Base-by-base conservation (phyloP, 352 stramenopile genomes). In the Phytopythium sindhum region DNA sequence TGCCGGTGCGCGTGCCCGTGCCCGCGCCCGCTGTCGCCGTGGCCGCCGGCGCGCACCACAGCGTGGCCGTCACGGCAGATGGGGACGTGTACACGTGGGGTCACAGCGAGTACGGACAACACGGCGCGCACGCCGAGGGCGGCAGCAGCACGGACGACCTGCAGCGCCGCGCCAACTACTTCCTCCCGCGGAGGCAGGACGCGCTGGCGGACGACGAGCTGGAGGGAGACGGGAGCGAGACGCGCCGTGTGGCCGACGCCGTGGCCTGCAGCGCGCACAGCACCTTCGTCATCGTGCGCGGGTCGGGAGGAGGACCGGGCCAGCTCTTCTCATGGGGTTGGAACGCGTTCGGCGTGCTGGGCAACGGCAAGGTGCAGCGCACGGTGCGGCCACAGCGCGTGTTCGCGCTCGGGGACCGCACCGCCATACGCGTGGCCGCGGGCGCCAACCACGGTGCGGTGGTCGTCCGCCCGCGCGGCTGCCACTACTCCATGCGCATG, bases 281-380 rank as follows among this genome's bases (percentile, higher is more conserved):
- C 57, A 95, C 86, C 28, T 89, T 95, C 37, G 86, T 72, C 21
- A 52, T 93, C 11, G 70, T 11, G 68, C 74, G 8, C 57, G 59
- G 0, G 77, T 89, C 61, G 81, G 81, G 6, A 15, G 9, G 44
- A 15, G 44, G 23, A 29, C 39, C 44, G n/a, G 81, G 80, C 1
- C 73, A 57, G 4, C 73, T 95, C 31, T 93, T 88, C 67, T 90
- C 85, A n/a, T 97, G 88, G 87, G 90, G 90, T 11, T 94, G 85
- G 85, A 94, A 94, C 51, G 80, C 81, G 1, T 94, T 92, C 23
- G 85, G 85, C 12, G 70, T 91, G 15, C 69, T 94, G 6, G 85
- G 85, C 33, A 82, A 88, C 47, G 85, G 85, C 65, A 90, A 91
- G 69, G 85, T 86, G 63, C 81, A 89, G 64, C 70, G 84, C 65